Conservation (phyloP, 1,284 basidiomycete species). For the Austroboletus niveus region DNA sequence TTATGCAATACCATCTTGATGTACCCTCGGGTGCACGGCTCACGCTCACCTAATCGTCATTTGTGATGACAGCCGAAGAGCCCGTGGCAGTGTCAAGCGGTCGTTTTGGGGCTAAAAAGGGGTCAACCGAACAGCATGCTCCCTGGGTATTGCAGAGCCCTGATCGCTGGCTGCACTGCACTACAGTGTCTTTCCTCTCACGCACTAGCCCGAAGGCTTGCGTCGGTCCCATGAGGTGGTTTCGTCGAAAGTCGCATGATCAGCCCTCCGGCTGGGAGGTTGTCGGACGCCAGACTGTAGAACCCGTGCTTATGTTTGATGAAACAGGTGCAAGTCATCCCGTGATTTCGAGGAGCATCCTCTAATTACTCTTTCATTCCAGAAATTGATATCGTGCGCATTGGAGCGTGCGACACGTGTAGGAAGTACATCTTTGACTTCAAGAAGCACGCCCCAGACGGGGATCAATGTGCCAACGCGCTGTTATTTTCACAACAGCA, state of each 20-base stretch:
- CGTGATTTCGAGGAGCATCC: slow-evolving; percentile 8
- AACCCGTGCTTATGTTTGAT: slow-evolving; percentile 62
- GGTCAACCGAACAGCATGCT: slow-evolving; percentile 14
- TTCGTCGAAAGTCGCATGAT: slow-evolving; percentile 48
- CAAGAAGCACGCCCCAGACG: slow-evolving; percentile 42
- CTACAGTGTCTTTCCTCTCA: slow-evolving; percentile 9
- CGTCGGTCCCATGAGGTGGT: slow-evolving; percentile 34
- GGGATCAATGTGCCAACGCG: slow-evolving; percentile 46
- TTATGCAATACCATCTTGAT: slow-evolving; percentile 1
- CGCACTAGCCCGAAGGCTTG: slow-evolving; percentile 13
- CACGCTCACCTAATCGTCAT: background rate
- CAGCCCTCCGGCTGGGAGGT: slow-evolving; percentile 65
- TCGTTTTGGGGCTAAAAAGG: slow-evolving; percentile 10
- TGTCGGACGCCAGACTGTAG: slow-evolving; percentile 59
- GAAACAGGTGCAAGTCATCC: slow-evolving; percentile 56
- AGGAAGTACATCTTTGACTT: slow-evolving; percentile 65
- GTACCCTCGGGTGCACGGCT: background rate
- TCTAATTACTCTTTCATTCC: slow-evolving; percentile 7
- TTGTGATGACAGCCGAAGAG: slow-evolving; percentile 3
- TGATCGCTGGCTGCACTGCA: slow-evolving; percentile 20
- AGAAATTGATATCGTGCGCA: slow-evolving; percentile 61
- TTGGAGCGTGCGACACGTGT: slow-evolving; percentile 50
- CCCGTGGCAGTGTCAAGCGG: slow-evolving; percentile 21
- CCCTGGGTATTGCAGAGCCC: background rate
- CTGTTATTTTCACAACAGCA: slow-evolving; percentile 63